phyloP scores from a whole-genome alignment of 2,329 filamentous ascomycete genomes.

The Ophiostoma novo-ulmi region DNA sequence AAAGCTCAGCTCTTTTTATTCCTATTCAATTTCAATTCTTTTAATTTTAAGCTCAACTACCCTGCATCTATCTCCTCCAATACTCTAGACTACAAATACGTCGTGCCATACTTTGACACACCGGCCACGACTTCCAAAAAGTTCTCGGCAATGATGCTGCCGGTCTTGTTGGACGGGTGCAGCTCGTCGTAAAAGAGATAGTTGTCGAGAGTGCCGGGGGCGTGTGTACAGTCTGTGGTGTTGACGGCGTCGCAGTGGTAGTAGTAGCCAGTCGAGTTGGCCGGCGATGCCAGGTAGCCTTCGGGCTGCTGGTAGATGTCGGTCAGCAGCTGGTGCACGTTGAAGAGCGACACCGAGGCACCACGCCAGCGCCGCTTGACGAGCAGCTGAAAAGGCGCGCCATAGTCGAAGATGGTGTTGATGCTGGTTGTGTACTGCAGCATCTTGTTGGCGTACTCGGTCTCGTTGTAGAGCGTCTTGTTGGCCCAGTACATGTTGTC shows the following conservation, averaged over 20 bases:
- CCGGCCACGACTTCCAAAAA: slow-evolving; percentile 41
- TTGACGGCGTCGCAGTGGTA: slow-evolving; percentile 45
- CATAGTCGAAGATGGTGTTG: slow-evolving; percentile 48
- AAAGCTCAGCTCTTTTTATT: neutral
- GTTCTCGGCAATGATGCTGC: slow-evolving; percentile 27
- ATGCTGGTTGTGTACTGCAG: slow-evolving; percentile 46
- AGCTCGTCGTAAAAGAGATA: slow-evolving; percentile 70
- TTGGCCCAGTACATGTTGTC: slow-evolving; percentile 44
- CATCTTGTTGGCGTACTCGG: slow-evolving; percentile 25
- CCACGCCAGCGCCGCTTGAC: slow-evolving; percentile 49
- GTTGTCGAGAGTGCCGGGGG: slow-evolving; percentile 46
- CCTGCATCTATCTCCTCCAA: neutral
- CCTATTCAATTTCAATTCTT: neutral
- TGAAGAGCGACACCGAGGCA: slow-evolving; percentile 60
- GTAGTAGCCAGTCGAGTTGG: slow-evolving; percentile 56
- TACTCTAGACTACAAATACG: slow-evolving; percentile 13
- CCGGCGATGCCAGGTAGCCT: slow-evolving; percentile 57
- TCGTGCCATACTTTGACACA: slow-evolving; percentile 37
- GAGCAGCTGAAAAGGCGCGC: slow-evolving; percentile 43
- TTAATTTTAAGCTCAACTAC: neutral
- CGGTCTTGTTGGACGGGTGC: slow-evolving; percentile 62
- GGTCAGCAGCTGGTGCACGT: slow-evolving; percentile 59
- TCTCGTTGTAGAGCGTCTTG: slow-evolving; percentile 44
- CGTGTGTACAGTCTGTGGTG: slow-evolving; percentile 36
- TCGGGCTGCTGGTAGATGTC: slow-evolving; percentile 60